Percentiles rank a stretch among this genome's conserved stretches.
phyloP scores from a whole-genome alignment of 345 rosid genomes.

The Passiflora organensis region DNA sequence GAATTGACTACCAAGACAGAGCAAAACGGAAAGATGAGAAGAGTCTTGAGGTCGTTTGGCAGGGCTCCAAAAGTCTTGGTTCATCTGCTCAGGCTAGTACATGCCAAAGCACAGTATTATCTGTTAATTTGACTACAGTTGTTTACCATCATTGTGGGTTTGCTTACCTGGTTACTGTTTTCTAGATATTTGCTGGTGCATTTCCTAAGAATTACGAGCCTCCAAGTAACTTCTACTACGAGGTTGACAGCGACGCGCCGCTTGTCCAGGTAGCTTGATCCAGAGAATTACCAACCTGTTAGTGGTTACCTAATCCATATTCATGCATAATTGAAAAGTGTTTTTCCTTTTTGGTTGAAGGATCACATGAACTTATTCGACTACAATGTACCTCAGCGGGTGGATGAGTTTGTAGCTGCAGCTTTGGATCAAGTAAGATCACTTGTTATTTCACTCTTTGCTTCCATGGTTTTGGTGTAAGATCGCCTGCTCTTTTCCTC shows the following conservation, averaged over 20 bases:
- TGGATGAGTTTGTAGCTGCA: conserved; percentile 46
- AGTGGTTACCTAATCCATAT: not conserved
- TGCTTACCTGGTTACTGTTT: not conserved
- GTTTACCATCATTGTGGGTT: not conserved
- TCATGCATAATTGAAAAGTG: conserved; percentile 2
- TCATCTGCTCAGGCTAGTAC: conserved; percentile 42
- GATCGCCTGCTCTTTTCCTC: not conserved
- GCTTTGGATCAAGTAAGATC: conserved; percentile 45
- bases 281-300: too few relatives aligned
- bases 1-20: conserved; percentile 58
- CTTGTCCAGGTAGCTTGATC: conserved; percentile 35
- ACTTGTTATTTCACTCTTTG: not conserved
- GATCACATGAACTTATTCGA: conserved; percentile 43
- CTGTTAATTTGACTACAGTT: not conserved
- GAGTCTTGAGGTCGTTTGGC: conserved; percentile 51
- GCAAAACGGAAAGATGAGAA: conserved; percentile 41
- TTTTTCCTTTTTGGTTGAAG: conserved; percentile 22
- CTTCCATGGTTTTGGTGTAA: not conserved
- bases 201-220: conserved; percentile 53
- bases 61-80: conserved; percentile 46
- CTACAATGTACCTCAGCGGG: conserved; percentile 47
- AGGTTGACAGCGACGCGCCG: conserved; percentile 41
- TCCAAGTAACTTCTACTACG: conserved; percentile 43
- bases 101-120: not conserved
- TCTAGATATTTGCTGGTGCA: conserved; percentile 47